phyloP scores from a whole-genome alignment of 2,329 filamentous ascomycete species.

The Aspergillus sp. region DNA sequence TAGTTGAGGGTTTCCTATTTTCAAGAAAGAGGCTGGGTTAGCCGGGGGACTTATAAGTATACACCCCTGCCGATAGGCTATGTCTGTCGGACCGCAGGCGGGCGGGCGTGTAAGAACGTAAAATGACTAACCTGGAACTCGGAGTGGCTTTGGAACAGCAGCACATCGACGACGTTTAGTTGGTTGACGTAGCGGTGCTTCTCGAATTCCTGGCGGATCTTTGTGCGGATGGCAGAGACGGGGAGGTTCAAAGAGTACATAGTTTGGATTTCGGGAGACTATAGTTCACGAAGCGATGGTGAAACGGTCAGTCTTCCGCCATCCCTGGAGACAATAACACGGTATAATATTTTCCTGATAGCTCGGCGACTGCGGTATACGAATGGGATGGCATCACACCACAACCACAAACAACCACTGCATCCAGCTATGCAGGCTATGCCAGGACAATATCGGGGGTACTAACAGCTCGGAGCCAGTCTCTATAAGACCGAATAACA shows the following conservation, averaged over 20 bases:
- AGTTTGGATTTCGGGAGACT: constrained; percentile 95
- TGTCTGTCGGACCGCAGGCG: not conserved
- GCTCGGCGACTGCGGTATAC: not conserved
- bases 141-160: constrained; percentile 86
- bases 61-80: not conserved
- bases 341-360: not conserved
- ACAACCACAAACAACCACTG: not conserved
- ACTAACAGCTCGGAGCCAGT: constrained; percentile 96
- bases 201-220: constrained; percentile 96
- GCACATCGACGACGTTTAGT: constrained; percentile 82
- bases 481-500: constrained; percentile 87
- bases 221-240: constrained; percentile 83
- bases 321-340: not conserved
- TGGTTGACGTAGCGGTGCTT: constrained; percentile 92
- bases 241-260: constrained; percentile 96
- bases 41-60: not conserved
- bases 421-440: not conserved
- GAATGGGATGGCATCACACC: constrained; percentile 2
- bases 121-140: constrained; percentile 79
- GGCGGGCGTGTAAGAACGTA: not conserved
- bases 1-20: constrained; percentile 94
- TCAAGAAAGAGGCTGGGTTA: not conserved
- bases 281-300: constrained; percentile 12
- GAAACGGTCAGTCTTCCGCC: not conserved
- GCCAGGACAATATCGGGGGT: constrained; percentile 2